Base-by-base conservation (phyloP, 225 moss, liverwort and hornwort species). In the Straminergon stramineum region DNA sequence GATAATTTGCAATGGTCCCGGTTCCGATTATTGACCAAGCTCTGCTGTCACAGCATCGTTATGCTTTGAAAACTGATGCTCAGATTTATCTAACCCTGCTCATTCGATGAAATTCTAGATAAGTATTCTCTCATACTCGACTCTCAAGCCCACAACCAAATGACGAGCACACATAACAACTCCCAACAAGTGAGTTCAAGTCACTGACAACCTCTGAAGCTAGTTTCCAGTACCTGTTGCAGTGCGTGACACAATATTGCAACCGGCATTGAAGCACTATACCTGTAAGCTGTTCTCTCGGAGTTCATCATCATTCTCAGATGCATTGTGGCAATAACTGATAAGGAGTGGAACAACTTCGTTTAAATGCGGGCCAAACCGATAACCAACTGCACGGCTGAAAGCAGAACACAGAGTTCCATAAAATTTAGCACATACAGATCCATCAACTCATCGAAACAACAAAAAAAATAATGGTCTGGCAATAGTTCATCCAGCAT, bases 201-300 rank as follows among this genome's bases (percentile, higher is more conserved):
- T 75, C 80, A 55, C 74, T 89, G 75, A 32, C 62, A 91, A 87
- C 89, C 75, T 81, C 80, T 84, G 62, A 57, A 75, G 75, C 89
- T 81, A 66, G 45, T 84, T 87, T 87, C 62, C 48, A 65, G 81
- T 65, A 84, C 76, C 79, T 80, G 37, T 66, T 79, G 73, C 76
- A 28, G 75, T 63, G 35, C 48, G 35, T 61, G 88, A 88, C 62
- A 76, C 64, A 80, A 60, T 62, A 74, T 41, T 73, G 85, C 81
- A 90, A 86, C 56, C 22, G 57, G 65, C n/a, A 82, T 83, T 82
- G 43, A 89, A 88, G 84, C 84, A 84, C 83, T 87, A 68, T 90
- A 99, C 99, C 99, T 99, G 99, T 89, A 99, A 93, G 89, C 97
- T 99, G 90, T 99, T 95, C 90, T 99, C 97, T 78, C 97, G 95